Conservation (phyloP, 495 filamentous ascomycete genomes). For the Aspergillus sparsus region DNA sequence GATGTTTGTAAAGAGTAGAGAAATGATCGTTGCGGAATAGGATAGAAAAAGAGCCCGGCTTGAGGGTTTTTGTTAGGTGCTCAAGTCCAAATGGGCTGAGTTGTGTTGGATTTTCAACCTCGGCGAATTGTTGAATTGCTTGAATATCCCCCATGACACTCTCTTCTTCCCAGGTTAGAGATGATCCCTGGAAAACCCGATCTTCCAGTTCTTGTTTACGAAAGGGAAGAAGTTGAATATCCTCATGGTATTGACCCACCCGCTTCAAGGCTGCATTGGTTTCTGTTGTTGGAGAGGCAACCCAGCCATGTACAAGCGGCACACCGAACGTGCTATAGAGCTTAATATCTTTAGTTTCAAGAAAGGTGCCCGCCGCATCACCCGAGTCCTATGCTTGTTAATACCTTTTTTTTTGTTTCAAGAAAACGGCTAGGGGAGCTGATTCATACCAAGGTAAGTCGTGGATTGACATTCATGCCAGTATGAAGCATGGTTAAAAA, state of each 20-base stretch:
- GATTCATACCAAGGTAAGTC: constrained; percentile 61
- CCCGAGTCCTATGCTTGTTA: constrained; percentile 36
- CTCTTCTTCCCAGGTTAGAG: constrained; percentile 61
- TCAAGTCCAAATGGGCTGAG: constrained; percentile 79
- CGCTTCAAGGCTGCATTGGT: constrained; percentile 68
- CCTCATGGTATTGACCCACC: constrained; percentile 80
- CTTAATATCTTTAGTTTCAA: constrained; percentile 77
- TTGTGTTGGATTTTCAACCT: constrained; percentile 73
- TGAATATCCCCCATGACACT: constrained; percentile 77
- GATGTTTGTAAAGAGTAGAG: constrained; percentile 83
- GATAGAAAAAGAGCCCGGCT: constrained; percentile 77
- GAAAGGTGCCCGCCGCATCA: constrained; percentile 69
- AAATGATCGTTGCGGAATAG: constrained; percentile 98
- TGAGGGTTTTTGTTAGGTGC: constrained; percentile 62
- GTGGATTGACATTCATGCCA: constrained; percentile 97
- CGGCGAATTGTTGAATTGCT: constrained; percentile 78
- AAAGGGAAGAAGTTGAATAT: constrained; percentile 84
- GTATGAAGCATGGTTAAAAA: constrained; percentile 91
- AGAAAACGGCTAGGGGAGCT: constrained; percentile 41
- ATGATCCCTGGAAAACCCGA: constrained; percentile 60
- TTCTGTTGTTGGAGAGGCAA: constrained; percentile 64
- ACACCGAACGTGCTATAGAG: constrained; percentile 86
- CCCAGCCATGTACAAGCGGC: constrained; percentile 92
- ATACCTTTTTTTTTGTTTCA: background rate
- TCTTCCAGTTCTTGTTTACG: constrained; percentile 84